Conservation (phyloP, 2,329 filamentous ascomycete genomes). For the Laburnicola sp. region DNA sequence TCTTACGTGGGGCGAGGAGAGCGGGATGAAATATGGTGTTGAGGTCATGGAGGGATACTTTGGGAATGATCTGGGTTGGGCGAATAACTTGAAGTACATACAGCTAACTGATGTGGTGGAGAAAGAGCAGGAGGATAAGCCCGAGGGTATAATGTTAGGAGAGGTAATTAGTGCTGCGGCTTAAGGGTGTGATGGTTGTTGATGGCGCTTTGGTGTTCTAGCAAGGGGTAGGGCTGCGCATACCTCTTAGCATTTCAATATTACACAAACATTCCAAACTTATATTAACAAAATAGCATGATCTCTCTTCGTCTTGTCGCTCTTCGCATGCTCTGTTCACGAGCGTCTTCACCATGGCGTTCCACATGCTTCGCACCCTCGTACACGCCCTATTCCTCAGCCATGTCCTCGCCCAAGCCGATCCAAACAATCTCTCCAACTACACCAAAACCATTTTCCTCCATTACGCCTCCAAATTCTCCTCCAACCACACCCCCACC, state of each 20-base stretch:
- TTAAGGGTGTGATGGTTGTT: not conserved
- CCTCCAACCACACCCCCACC: not conserved
- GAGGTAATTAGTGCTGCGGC: constrained; percentile 35
- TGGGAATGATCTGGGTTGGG: constrained; percentile 65
- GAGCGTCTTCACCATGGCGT: not conserved
- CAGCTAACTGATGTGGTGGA: constrained; percentile 40
- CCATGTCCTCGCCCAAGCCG: not conserved
- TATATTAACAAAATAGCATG: not conserved
- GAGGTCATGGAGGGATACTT: constrained; percentile 68
- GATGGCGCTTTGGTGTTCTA: not conserved
- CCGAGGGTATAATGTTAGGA: constrained; percentile 25
- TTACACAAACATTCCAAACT: constrained; percentile 6
- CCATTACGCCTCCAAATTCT: constrained; percentile 9
- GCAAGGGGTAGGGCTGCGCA: not conserved
- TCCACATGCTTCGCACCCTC: not conserved
- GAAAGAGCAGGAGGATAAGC: constrained; percentile 16
- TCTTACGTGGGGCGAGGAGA: constrained; percentile 62
- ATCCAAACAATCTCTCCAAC: constrained; percentile 4
- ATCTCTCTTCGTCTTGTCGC: not conserved
- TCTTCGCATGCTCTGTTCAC: not conserved
- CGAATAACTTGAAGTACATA: constrained; percentile 39
- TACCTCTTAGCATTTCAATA: not conserved
- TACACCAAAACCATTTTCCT: constrained; percentile 13
- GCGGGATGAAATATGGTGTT: constrained; percentile 62
- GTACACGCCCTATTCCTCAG: not conserved